Base-by-base conservation (phyloP, 2,329 filamentous ascomycete species). In the Ophiostoma himal-ulmi region DNA sequence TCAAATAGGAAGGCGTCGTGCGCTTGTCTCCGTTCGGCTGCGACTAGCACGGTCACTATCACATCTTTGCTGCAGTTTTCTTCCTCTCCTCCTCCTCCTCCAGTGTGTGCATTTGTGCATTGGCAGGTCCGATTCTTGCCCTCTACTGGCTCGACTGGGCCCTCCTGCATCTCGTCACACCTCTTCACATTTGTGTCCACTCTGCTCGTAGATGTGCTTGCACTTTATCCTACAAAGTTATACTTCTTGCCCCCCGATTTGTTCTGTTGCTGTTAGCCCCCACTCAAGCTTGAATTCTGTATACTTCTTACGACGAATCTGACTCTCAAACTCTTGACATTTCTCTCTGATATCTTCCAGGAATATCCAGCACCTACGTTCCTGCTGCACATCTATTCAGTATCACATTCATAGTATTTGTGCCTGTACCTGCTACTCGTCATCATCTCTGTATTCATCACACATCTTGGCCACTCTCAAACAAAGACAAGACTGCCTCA, bases 31-130 rank as follows among this genome's bases (percentile, higher is more conserved):
- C 11, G 34, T 60, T 60, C 2, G 26, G 57, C 13, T 34, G 57
- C 34, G 57, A 57, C 57, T 8, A 14, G 57, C 57, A 26, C 22
- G 22, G 57, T 60, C 57, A 60, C 57, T 60, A 60, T 60, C 57
- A 60, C 57, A 60, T 22, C 6, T 48, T 48, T 20, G 44, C 44
- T 48, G 44, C 44, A 48, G 44, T 17, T 48, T 48, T 48, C 44
- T 48, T 48, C 44, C 17, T 48, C 41, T 54, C 20, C 26, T 26
- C 22, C n/a, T 22, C 44, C 17, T 48, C 1, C 17, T n/a, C 44
- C 20, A 48, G 44, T 48, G 17, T 48, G 44, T 48, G 44, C 17
- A 48, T 48, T 48, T 48, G 44, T 48, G 44, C 17, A 48, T 48
- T 48, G 44, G 20, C 44, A 48, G 44, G 44, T 48, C 44, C 17